A percentile compares a stretch with the other conserved stretches of the same genome.
Conservation (phyloP, 2,329 filamentous ascomycete genomes). For the Hypoxylon sp. region DNA sequence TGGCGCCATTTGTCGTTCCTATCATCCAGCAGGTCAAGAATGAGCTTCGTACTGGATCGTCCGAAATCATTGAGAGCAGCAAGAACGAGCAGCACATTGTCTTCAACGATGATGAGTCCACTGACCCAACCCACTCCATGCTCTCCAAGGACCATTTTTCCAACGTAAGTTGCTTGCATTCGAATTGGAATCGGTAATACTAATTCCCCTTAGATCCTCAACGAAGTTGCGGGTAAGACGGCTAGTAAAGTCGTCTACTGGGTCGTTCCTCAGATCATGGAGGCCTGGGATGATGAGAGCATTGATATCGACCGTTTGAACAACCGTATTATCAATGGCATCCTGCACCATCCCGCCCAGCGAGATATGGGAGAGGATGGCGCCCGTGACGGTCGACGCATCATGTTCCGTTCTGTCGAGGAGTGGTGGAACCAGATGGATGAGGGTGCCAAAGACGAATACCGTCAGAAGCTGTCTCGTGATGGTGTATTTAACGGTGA, state of each 20-base stretch:
- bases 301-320: constrained; percentile 79
- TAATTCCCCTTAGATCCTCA: constrained; percentile 71
- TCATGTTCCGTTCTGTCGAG: constrained; percentile 85
- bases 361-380: constrained; percentile 79
- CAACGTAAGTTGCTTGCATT: constrained; percentile 68
- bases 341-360: constrained; percentile 91
- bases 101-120: constrained; percentile 82
- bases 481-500: constrained; percentile 81
- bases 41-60: constrained; percentile 87
- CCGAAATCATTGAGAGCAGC: constrained; percentile 88
- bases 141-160: constrained; percentile 96
- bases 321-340: constrained; percentile 82
- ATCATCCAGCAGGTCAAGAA: constrained; percentile 89
- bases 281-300: constrained; percentile 85
- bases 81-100: constrained; percentile 88
- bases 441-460: constrained; percentile 73
- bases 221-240: constrained; percentile 88
- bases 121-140: constrained; percentile 95
- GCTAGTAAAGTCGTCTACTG: constrained; percentile 85
- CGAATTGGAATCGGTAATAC: constrained; percentile 3
- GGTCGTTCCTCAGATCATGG: constrained; percentile 90
- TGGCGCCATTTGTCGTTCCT: constrained; percentile 89
- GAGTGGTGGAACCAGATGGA: constrained; percentile 84
- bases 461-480: constrained; percentile 82
- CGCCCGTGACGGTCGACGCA: constrained; percentile 76